Evolutionary conservation across 2,329 filamentous ascomycete genomes (phyloP), one percentile per base, ranked within the genome.

Genomic region (Trichophyton equinum): DNA sequence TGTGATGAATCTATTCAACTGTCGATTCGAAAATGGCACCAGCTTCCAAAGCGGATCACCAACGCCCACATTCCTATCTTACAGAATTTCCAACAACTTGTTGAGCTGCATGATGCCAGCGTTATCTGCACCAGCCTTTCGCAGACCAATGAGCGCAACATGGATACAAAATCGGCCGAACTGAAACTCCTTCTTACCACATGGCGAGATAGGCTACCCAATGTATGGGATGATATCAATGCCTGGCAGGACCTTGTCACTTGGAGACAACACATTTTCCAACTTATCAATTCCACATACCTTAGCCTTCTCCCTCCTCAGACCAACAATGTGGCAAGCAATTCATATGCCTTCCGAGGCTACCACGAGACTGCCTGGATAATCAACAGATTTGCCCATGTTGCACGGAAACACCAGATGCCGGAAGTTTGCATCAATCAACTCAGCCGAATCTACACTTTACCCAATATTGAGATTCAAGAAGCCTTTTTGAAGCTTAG

Each of bases 301-400:
- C 82, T 99, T 9, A 83, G 85, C 60, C 81, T 99, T 53, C 78
- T 97, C 44, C 91, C 91, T 1, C 85, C 83, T 18, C 86, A 89
- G 68, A 85, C 87, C 25, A 86, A 88, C 71, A 94, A 90, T 67
- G 84, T 91, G 1, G 89, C 88, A 60, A 91, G 90, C 61, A 92
- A 92, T 56, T 96, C 91, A 0, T 97, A 94, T 73, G 94, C 94
- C 0, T 99, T 99, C 72, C 85, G 94, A 51, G 94, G 94, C 27
- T 99, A 96, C 71, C 94, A 99, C 69, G 94, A 99, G 76, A 99
- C 94, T 11, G 94, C 94, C 1, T 99, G 94, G 94, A 99, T 99
- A 67, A 99, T 99, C 75, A 99, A 99, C 73, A 84, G 94, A 18
- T 99, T 99, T 70, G 95, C 94, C 0, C 94, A 99, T 71, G 94